Percentiles rank a stretch among this genome's conserved stretches.
Conservation (phyloP, 169 alveolate species). For the Miamiensis avidus region DNA sequence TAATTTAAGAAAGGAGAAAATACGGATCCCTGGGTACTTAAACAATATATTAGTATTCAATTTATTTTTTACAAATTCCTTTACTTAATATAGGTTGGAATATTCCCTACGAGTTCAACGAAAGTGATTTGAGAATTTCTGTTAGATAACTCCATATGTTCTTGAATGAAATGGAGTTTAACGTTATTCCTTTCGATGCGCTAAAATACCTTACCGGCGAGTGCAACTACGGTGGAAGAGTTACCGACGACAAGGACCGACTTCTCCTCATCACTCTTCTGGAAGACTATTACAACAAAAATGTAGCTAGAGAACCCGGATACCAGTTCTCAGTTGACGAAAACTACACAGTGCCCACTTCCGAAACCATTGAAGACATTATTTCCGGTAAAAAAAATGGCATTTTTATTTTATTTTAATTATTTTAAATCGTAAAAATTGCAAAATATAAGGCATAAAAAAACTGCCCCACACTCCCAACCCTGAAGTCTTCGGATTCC, state of each 20-base stretch:
- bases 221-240: slow-evolving; percentile 92
- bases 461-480: slow-evolving; percentile 78
- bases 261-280: slow-evolving; percentile 79
- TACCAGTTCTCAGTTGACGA: slow-evolving; percentile 14
- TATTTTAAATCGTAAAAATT: slow-evolving; percentile 72
- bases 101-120: slow-evolving; percentile 91
- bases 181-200: slow-evolving; percentile 86
- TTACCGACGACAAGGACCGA: slow-evolving; percentile 89
- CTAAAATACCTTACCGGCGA: slow-evolving; percentile 84
- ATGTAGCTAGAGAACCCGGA: slow-evolving; percentile 51
- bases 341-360: slow-evolving; percentile 15
- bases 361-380: background rate
- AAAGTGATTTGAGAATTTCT: slow-evolving; percentile 83
- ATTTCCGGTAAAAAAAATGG: slow-evolving; percentile 8
- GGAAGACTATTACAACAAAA: slow-evolving; percentile 75
- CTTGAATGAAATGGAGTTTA: slow-evolving; percentile 65
- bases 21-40: slow-evolving; percentile 66
- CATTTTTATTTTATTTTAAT: slow-evolving; percentile 17
- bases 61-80: background rate
- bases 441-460: slow-evolving; percentile 53
- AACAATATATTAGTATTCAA: slow-evolving; percentile 45
- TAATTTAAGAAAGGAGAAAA: slow-evolving; percentile 77
- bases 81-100: slow-evolving; percentile 86
- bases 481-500: slow-evolving; percentile 87
- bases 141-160: slow-evolving; percentile 78